phyloP scores from a whole-genome alignment of 352 stramenopile genomes.

The Globisporangium middletonii region DNA sequence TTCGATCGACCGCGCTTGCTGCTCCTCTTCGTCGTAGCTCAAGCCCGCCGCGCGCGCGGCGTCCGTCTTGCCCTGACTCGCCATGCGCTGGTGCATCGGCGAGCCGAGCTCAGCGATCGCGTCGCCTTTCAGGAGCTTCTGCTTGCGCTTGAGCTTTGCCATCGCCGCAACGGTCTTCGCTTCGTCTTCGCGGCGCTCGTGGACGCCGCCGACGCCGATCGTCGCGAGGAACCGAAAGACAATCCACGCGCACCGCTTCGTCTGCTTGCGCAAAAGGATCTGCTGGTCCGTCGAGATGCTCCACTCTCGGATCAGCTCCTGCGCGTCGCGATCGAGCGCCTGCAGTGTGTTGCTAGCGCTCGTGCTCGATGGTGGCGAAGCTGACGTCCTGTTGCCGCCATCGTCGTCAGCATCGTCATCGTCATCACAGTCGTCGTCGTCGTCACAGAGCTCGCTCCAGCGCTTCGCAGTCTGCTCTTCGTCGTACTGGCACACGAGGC shows the following conservation, averaged over 20 bases:
- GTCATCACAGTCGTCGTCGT: conserved; percentile 9
- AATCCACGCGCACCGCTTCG: conserved; percentile 66
- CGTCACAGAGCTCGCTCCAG: conserved; percentile 20
- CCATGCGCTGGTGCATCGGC: conserved; percentile 13
- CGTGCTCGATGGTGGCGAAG: conserved; percentile 6
- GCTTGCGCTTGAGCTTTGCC: conserved; percentile 71
- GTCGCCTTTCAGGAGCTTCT: conserved; percentile 41
- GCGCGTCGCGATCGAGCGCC: conserved; percentile 1
- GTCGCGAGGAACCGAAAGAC: conserved; percentile 78
- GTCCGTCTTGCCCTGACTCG: conserved; percentile 10
- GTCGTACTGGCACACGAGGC: conserved; percentile 33
- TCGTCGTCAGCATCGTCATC: conserved; percentile 19
- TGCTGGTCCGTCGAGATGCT: conserved; percentile 57
- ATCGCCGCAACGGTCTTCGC: conserved; percentile 52
- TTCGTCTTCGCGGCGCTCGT: conserved; percentile 69
- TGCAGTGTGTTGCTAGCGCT: neutral
- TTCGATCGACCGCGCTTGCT: conserved; percentile 48
- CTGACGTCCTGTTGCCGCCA: conserved; percentile 7
- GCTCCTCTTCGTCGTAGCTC: conserved; percentile 54
- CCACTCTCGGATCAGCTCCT: conserved; percentile 31
- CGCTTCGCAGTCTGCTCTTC: conserved; percentile 25
- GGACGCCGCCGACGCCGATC: conserved; percentile 58
- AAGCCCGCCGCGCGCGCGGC: conserved; percentile 17
- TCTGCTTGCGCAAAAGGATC: conserved; percentile 66
- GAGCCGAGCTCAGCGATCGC: conserved; percentile 12